A percentile compares a stretch with the other conserved stretches of the same genome.
These are phyloP conservation scores for Botrytis aclada DNA, from an alignment of 2,329 filamentous ascomycete species.

Conservation along the genomic window DNA sequence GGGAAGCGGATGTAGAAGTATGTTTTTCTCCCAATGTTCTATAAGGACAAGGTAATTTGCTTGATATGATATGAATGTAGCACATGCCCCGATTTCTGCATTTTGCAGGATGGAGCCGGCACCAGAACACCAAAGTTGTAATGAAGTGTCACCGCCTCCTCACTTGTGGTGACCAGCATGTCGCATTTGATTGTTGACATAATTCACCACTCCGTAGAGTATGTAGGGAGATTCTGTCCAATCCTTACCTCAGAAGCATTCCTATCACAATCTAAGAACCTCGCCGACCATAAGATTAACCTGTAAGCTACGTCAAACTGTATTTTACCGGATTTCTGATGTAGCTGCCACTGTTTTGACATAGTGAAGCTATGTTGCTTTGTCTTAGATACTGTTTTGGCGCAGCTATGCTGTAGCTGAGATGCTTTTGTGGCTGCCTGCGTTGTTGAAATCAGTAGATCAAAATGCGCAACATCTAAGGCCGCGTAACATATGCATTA, in stretches of 20 bases:
- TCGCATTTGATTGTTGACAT: neutral
- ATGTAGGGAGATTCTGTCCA: neutral
- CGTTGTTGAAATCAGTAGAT: neutral
- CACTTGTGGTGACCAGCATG: neutral
- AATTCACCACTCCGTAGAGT: neutral
- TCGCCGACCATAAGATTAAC: neutral
- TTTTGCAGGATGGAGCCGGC: neutral
- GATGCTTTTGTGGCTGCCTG: neutral
- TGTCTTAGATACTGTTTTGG: neutral
- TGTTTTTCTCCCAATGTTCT: neutral
- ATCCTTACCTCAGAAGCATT: neutral
- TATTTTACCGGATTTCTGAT: neutral
- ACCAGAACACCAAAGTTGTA: neutral
- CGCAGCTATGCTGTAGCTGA: neutral
- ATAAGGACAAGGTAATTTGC: neutral
- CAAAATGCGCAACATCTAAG: neutral
- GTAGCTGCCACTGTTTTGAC: neutral
- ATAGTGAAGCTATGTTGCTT: neutral
- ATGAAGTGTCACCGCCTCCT: conserved; percentile 3
- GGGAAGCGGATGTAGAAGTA: neutral
- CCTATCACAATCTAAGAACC: neutral
- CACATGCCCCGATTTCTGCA: neutral
- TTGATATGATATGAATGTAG: neutral
- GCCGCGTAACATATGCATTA: neutral
- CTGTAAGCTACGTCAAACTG: too few species aligned